Base-by-base conservation (phyloP, 352 stramenopile genomes). In the Globisporangium heterothallicum region DNA sequence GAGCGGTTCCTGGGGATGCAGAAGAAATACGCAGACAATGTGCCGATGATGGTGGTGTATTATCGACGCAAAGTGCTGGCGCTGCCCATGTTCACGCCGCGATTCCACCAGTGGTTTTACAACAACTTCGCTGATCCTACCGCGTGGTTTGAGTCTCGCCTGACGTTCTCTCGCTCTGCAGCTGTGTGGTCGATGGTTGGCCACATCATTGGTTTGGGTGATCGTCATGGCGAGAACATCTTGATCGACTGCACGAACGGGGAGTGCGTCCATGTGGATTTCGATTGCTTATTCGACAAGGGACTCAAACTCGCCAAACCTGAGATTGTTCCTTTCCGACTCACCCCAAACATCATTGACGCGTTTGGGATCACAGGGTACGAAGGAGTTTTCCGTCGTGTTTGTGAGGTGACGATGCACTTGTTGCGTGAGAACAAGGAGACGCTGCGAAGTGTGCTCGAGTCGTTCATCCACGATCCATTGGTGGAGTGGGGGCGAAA, bases 261-360 rank as follows among this genome's bases (percentile, higher is more conserved):
- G 35, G 97, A 99, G 74, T 98, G 94, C 57, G 96, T 99, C 10
- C 98, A 99, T 73, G 97, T 99, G 44, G 98, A 99, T 68, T 99
- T 99, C 75, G 95, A 98, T 68, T 99, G 98, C 62, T 86, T 99
- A 44, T 99, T 99, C 66, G 97, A 99, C 70, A 99, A 99, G 64
- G 97, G 96, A 6, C 75, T 99, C 5, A 88, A 92, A 58, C 74
- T 99, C 10, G 79, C 85, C 12, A 88, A 88, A 42, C 97, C 97
- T 4, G 97, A 99, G 74, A 95, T 99, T 44, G 97, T 99, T 38
- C 98, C 98, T 1, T 99, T 99, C 63, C 93, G 98, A n/a, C 79
- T 99, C 24, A 99, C 97, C 9, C 91, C 96, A 0, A 99, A 99
- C 61, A 99, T 99, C 66, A 84, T 99, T 51, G 98, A 99, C 65